Base-by-base conservation (phyloP, 2,329 filamentous ascomycete species). In the Monosporascus sp. region DNA sequence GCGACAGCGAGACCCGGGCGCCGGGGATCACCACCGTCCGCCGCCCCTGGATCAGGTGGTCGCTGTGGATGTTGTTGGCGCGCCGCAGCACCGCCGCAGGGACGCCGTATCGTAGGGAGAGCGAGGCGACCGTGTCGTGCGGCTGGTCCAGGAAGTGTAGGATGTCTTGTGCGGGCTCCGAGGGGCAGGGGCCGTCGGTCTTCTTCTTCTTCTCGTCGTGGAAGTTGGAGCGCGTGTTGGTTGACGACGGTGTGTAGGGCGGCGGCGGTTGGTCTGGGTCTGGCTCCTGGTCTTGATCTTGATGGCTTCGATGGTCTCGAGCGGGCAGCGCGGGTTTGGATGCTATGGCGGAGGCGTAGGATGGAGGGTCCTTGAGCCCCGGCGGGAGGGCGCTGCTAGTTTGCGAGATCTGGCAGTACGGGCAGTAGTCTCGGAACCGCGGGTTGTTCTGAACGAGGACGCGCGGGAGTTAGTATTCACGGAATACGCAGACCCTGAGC, bases 111-210 rank as follows among this genome's bases (percentile, higher is more conserved):
- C 83, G 80, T 7, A 94, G 74, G 1, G 87, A 86, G 17, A 94
- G 73, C 1, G 86, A 88, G 20, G 75, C 62, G 59, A 93, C 72
- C 9, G 79, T 85, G 66, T 94, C 89, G 56, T 79, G 76, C n/a
- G 74, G 71, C 53, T 88, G 85, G 62, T 88, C 77, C 48, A 94
- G 74, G 69, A 91, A 91, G 68, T 94, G 89, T 16, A 92, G 73
- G 3, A 84, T 83, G 68, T 91, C 87, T 54, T 82, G 77, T n/a
- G 75, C 73, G 4, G 69, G 67, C 51, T 64, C 59, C 57, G 66
- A 58, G 58, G 41, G 22, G 56, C 54, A 45, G 45, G 52, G 40
- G n/a, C 52, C 11, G 50, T 50, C 52, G 26, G 56, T 58, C 57
- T 75, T 74, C 45, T 69, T 74, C 45, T 69, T 62, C 31, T 68